Percentiles rank a stretch among this genome's conserved stretches.
These are phyloP conservation scores for Penicillium coprophilum DNA, from an alignment of 495 filamentous ascomycete species.

Conservation along the genomic window DNA sequence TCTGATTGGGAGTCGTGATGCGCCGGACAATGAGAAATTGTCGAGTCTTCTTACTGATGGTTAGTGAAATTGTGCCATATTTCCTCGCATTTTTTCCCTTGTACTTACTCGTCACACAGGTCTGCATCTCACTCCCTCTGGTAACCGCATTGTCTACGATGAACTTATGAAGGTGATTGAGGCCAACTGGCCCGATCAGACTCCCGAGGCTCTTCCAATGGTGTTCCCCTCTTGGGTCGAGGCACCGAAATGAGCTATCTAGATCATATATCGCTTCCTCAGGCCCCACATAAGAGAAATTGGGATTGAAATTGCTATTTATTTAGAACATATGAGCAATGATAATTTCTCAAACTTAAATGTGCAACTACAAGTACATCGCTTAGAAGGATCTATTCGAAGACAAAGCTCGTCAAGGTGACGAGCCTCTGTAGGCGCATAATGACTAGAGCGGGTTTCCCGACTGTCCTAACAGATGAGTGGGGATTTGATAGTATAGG, in stretches of 20 bases:
- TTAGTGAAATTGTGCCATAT: slow-evolving; percentile 24
- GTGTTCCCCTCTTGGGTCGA: slow-evolving; percentile 56
- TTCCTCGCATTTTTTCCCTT: slow-evolving; percentile 1
- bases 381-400: no score
- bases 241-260: slow-evolving; percentile 40
- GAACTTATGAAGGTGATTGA: slow-evolving; percentile 54
- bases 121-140: slow-evolving; percentile 62
- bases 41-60: slow-evolving; percentile 59
- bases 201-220: slow-evolving; percentile 50
- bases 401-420: no score
- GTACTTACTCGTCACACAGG: slow-evolving; percentile 39
- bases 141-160: slow-evolving; percentile 59
- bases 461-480: no score
- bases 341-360: no score
- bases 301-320: no score
- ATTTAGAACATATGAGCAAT: no score
- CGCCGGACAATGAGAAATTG: slow-evolving; percentile 49
- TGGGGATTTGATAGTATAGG: no score
- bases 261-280: background rate
- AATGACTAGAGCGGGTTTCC: no score
- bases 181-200: slow-evolving; percentile 57
- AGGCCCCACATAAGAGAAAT: no score
- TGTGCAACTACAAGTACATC: no score
- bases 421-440: no score
- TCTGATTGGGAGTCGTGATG: slow-evolving; percentile 53